These are phyloP conservation scores for Sporothrix brasiliensis DNA, from an alignment of 2,329 filamentous ascomycete species.

Conservation along the genomic window DNA sequence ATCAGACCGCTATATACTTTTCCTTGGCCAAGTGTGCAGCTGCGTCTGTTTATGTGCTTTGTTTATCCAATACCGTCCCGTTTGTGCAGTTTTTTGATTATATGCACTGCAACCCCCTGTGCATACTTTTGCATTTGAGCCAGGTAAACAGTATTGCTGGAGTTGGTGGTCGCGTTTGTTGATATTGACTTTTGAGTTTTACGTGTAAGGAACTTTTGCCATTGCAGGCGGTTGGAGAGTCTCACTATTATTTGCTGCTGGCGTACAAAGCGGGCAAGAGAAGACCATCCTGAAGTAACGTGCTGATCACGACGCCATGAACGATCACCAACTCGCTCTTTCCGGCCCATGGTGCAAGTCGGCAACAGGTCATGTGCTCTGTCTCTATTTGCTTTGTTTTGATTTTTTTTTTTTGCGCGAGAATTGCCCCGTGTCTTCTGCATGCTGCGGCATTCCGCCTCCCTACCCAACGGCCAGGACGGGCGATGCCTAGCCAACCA, in stretches of 20 bases:
- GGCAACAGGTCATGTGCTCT: background rate
- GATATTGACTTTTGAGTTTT: background rate
- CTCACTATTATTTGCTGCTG: background rate
- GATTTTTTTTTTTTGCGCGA: background rate
- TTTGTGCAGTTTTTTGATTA: background rate
- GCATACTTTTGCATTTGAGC: background rate
- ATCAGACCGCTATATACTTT: background rate
- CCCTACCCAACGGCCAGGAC: background rate
- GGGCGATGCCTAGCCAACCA: constrained; percentile 9
- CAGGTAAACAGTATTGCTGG: background rate
- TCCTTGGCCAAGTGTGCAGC: background rate
- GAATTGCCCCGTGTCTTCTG: constrained; percentile 21
- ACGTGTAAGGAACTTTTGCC: background rate
- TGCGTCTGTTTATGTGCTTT: background rate
- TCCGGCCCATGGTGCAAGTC: background rate
- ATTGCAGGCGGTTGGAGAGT: background rate
- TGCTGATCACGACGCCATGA: background rate
- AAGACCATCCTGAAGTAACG: background rate
- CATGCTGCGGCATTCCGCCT: constrained; percentile 19
- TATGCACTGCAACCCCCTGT: constrained; percentile 11
- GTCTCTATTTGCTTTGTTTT: background rate
- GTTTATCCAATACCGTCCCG: background rate
- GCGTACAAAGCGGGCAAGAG: background rate
- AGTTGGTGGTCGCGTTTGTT: background rate
- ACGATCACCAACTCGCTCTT: background rate